phyloP scores from a whole-genome alignment of 2,329 filamentous ascomycete genomes.

The Arthrobotrys conoides region DNA sequence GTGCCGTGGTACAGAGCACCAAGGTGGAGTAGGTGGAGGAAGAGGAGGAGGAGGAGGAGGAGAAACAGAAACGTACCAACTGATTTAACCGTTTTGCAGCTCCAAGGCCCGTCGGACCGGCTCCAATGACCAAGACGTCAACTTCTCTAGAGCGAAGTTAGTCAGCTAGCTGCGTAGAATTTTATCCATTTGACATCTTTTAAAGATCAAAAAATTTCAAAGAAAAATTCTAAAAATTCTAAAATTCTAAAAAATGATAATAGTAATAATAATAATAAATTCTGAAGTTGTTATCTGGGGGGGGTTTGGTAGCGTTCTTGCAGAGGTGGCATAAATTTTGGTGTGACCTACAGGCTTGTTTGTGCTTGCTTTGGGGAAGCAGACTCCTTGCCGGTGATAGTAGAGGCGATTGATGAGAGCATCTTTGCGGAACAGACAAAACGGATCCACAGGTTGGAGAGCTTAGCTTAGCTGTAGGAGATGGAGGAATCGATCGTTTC shows the following conservation, averaged over 20 bases:
- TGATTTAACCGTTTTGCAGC: conserved; percentile 98
- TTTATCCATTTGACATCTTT: too few species aligned
- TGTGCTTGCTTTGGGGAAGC: conserved; percentile 15
- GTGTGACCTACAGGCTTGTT: conserved; percentile 37
- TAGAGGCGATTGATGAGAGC: conserved; percentile 41
- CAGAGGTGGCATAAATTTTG: not conserved
- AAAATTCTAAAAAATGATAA: too few species aligned
- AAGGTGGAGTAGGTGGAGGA: not conserved
- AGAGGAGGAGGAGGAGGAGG: not conserved
- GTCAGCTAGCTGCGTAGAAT: conserved; percentile 10
- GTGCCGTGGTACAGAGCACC: conserved; percentile 16
- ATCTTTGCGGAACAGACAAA: not conserved
- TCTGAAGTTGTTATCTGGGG: too few species aligned
- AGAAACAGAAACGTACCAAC: conserved; percentile 75
- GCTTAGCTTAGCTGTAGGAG: not conserved
- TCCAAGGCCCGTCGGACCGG: conserved; percentile 96
- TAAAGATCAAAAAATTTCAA: too few species aligned
- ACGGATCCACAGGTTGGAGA: not conserved
- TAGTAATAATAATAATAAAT: too few species aligned
- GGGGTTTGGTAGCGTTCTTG: too few species aligned
- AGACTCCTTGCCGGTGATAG: conserved; percentile 41
- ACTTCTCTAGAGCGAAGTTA: conserved; percentile 76
- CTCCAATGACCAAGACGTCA: conserved; percentile 97
- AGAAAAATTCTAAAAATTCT: not conserved
- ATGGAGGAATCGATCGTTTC: not conserved